Base-by-base conservation (phyloP, 108 stramenopile genomes). In the Skeletonema costatum region DNA sequence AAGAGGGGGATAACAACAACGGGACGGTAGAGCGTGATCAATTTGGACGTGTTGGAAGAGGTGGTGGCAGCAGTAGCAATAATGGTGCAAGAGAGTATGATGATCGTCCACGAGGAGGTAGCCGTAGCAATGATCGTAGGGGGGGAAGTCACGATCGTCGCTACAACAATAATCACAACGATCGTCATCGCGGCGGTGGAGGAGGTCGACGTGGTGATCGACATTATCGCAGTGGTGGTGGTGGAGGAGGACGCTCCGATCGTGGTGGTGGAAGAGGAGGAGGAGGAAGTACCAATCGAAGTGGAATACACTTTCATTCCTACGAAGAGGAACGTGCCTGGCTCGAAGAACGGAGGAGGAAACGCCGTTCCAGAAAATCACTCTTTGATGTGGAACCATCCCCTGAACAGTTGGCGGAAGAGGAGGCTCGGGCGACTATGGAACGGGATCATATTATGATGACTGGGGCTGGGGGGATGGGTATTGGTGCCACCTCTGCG, bases 321-420 rank as follows among this genome's bases (percentile, higher is more conserved):
- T 92, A 75, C 66, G 90, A 93, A 81, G 90, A 93, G 71, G 95
- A 96, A 82, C 79, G 77, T 21, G 91, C 84, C 5, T 96, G 92
- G 92, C 87, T 91, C 25, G 85, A 87, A n/a, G 87, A 92, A 9
- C 90, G 92, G 32, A 88, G 92, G 17, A 81, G 91, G 33, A 90
- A 90, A 68, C 87, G 95, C 21, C 73, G 85, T 58, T 74, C 85
- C 12, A 81, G 92, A 30, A 74, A 80, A 46, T 84, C 83, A 69
- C 77, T 86, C 33, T 96, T 92, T 70, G 95, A 96, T 81, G 77
- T 91, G 3, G 73, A 77, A 30, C 92, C 95, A 17, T 91, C 93
- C 2, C 68, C 89, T 2, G 82, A 92, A 60, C 90, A 93, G 59
- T 58, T 86, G 44, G 84, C 87, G 11, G 66, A 80, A 30, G 92